Conservation (phyloP, 345 rosid species). For the Tarenaya hassleriana region DNA sequence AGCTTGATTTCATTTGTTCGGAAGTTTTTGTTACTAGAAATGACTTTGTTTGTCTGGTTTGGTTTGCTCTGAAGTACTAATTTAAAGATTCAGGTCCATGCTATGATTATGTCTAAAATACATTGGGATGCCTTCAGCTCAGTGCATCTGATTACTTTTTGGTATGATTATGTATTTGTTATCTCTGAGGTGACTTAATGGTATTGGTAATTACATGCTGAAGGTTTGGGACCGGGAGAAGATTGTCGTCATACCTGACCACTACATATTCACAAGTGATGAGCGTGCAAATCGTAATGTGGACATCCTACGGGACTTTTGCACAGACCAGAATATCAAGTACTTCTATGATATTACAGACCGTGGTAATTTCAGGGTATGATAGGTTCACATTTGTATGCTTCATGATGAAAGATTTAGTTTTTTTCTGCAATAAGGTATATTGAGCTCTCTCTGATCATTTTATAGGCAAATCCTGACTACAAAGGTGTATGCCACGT, state of each 20-base stretch:
- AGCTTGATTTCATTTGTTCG: too few species aligned
- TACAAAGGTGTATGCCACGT: constrained; percentile 98
- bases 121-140: too few species aligned
- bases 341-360: constrained; percentile 94
- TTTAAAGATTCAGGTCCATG: too few species aligned
- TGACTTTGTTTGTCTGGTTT: not conserved
- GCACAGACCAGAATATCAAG: constrained; percentile 78
- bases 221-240: constrained; percentile 99
- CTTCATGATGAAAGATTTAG: too few species aligned
- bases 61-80: too few species aligned
- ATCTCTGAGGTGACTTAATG: not conserved
- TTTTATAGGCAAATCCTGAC: constrained; percentile 82
- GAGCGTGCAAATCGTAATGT: constrained; percentile 95
- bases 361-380: constrained; percentile 78
- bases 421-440: not conserved
- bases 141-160: too few species aligned
- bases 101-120: too few species aligned
- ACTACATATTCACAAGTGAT: constrained; percentile 86
- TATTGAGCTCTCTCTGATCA: constrained; percentile 7
- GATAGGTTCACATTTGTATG: constrained; percentile 11
- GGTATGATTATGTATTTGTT: too few species aligned
- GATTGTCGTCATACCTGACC: constrained; percentile 92
- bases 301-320: constrained; percentile 89
- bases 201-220: constrained; percentile 18
- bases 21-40: too few species aligned